phyloP scores from a whole-genome alignment of 257 asterid genomes.

The Perilla frutescens region DNA sequence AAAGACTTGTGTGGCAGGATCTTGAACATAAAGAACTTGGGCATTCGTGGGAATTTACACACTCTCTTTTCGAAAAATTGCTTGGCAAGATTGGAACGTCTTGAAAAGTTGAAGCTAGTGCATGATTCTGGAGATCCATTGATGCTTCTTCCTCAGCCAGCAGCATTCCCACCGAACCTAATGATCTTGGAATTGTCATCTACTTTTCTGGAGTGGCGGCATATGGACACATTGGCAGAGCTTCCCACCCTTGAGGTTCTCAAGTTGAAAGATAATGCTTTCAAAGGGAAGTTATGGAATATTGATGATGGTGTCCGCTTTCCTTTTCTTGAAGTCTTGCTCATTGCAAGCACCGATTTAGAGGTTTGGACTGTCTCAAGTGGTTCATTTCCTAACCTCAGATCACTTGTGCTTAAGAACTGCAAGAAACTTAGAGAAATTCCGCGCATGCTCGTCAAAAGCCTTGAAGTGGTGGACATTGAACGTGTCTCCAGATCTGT shows the following conservation, averaged over 20 bases:
- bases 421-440: slow-evolving; percentile 35
- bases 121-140: slow-evolving; percentile 30
- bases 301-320: slow-evolving; percentile 13
- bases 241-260: slow-evolving; percentile 38
- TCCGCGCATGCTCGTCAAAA: slow-evolving; percentile 29
- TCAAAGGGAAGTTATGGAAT: slow-evolving; percentile 41
- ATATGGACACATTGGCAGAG: slow-evolving; percentile 36
- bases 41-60: slow-evolving; percentile 37
- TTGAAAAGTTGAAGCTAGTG: background rate
- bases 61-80: background rate
- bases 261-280: slow-evolving; percentile 29
- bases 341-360: slow-evolving; percentile 33
- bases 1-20: slow-evolving; percentile 22
- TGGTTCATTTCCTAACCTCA: slow-evolving; percentile 31
- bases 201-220: slow-evolving; percentile 41
- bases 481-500: background rate
- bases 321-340: slow-evolving; percentile 36
- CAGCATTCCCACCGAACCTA: slow-evolving; percentile 38
- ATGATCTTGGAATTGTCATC: slow-evolving; percentile 34
- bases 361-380: slow-evolving; percentile 36
- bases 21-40: slow-evolving; percentile 29
- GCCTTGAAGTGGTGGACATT: slow-evolving; percentile 27
- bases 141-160: slow-evolving; percentile 24
- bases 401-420: slow-evolving; percentile 30
- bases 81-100: slow-evolving; percentile 32